Conservation (phyloP, 352 stramenopile genomes). For the Nothophytophthora sp. region DNA sequence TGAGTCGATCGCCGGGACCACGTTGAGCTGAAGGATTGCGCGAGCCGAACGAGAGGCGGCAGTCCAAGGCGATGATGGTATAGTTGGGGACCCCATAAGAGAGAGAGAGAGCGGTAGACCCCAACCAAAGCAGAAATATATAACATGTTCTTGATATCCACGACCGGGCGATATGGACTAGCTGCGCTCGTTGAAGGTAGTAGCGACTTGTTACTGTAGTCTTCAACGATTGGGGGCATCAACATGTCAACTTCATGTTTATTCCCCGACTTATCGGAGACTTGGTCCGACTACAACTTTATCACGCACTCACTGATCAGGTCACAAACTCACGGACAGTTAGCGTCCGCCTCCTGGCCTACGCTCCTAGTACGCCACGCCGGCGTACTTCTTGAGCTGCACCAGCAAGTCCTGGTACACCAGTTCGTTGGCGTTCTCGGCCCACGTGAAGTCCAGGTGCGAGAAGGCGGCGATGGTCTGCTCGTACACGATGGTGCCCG, state of each 20-base stretch:
- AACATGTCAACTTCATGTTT: constrained; percentile 9
- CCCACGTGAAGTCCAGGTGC: constrained; percentile 61
- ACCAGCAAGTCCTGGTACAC: constrained; percentile 46
- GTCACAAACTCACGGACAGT: background rate
- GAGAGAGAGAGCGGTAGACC: constrained; percentile 7
- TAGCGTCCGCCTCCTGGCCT: constrained; percentile 1
- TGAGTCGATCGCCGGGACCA: background rate
- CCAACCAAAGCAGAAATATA: constrained; percentile 31
- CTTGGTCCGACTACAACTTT: background rate
- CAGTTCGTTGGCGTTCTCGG: constrained; percentile 33
- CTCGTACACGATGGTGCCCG: constrained; percentile 39
- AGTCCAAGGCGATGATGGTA: background rate
- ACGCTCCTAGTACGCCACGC: constrained; percentile 32
- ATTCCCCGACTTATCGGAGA: background rate
- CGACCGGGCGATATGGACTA: too few relatives aligned
- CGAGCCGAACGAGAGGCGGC: background rate
- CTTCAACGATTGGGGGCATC: background rate
- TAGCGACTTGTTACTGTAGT: too few relatives aligned
- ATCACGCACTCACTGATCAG: too few relatives aligned
- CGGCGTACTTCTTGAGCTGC: constrained; percentile 44
- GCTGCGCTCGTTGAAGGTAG: too few relatives aligned
- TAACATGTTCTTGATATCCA: too few relatives aligned
- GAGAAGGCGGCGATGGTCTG: constrained; percentile 36
- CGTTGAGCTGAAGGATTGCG: background rate
- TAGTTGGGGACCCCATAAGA: background rate